A percentile compares a stretch with the other conserved stretches of the same genome.
These are phyloP conservation scores for Chlamydomonas schloesseri DNA, from an alignment of 139 green algal genomes.

Conservation along the genomic window DNA sequence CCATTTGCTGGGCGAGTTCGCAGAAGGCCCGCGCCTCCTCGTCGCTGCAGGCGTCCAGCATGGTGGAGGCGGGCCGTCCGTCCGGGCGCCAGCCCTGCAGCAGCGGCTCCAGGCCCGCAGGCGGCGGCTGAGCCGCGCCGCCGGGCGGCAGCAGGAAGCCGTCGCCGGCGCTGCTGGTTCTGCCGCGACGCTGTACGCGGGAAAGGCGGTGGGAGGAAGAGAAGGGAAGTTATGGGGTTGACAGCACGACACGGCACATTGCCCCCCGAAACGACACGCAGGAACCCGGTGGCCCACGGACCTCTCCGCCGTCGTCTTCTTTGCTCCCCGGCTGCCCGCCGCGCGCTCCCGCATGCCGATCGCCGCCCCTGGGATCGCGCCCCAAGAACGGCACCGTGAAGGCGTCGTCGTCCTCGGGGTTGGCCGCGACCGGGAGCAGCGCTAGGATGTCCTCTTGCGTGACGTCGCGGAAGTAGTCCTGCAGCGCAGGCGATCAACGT, in stretches of 20 bases:
- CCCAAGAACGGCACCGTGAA: conserved; percentile 68
- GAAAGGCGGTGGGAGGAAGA: no score
- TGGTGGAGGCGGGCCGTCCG: conserved; percentile 25
- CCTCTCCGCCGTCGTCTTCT: conserved; percentile 7
- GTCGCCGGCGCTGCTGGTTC: no score
- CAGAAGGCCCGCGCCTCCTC: conserved; percentile 49
- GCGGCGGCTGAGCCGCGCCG: background rate
- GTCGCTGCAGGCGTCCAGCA: conserved; percentile 62
- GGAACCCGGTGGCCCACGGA: background rate
- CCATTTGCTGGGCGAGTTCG: conserved; percentile 25
- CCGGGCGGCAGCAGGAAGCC: no score
- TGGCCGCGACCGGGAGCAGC: conserved; percentile 61
- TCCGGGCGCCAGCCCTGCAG: conserved; percentile 15
- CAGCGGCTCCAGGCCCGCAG: background rate
- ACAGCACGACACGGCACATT: no score
- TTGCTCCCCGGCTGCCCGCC: background rate
- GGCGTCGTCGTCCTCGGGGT: conserved; percentile 64
- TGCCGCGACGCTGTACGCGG: no score
- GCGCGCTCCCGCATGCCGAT: background rate
- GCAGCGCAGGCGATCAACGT: conserved; percentile 1
- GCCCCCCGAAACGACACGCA: no score
- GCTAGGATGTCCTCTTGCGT: conserved; percentile 76
- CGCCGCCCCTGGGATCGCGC: conserved; percentile 5
- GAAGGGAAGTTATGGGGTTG: no score
- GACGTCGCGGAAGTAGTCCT: conserved; percentile 86